phyloP scores from a whole-genome alignment of 2,329 filamentous ascomycete species.

The Zymoseptoria pseudotritici region DNA sequence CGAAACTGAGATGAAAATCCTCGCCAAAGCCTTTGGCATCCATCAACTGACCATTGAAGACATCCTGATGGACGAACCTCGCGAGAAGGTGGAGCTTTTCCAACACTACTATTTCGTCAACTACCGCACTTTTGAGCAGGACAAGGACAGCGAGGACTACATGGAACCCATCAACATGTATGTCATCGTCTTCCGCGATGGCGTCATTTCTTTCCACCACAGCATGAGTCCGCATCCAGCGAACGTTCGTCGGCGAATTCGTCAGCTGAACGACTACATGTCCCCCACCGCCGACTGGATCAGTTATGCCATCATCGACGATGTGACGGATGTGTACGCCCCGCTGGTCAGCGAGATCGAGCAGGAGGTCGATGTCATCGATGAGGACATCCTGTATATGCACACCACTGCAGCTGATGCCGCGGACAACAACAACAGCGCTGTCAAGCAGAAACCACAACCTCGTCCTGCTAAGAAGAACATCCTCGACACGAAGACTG shows the following conservation, averaged over 20 bases:
- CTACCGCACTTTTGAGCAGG: constrained; percentile 95
- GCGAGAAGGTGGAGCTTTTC: constrained; percentile 97
- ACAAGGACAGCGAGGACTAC: constrained; percentile 79
- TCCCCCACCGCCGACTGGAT: constrained; percentile 96
- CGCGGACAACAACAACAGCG: constrained; percentile 17
- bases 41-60: constrained; percentile 93
- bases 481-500: background rate
- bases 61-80: constrained; percentile 93
- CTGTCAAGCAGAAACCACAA: constrained; percentile 25
- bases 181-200: constrained; percentile 91
- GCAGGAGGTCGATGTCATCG: constrained; percentile 93
- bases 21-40: constrained; percentile 89
- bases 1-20: constrained; percentile 88
- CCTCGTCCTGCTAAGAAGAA: background rate
- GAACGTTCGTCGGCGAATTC: constrained; percentile 87
- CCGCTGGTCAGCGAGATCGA: constrained; percentile 90
- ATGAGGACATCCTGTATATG: constrained; percentile 78
- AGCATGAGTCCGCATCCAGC: constrained; percentile 92
- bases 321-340: constrained; percentile 93
- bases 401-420: constrained; percentile 51
- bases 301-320: constrained; percentile 94
- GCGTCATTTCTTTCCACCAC: constrained; percentile 93
- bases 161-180: constrained; percentile 97
- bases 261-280: constrained; percentile 88
- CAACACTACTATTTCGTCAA: constrained; percentile 98